phyloP scores from a whole-genome alignment of 2,329 filamentous ascomycete species.

The Alternaria postmessia region DNA sequence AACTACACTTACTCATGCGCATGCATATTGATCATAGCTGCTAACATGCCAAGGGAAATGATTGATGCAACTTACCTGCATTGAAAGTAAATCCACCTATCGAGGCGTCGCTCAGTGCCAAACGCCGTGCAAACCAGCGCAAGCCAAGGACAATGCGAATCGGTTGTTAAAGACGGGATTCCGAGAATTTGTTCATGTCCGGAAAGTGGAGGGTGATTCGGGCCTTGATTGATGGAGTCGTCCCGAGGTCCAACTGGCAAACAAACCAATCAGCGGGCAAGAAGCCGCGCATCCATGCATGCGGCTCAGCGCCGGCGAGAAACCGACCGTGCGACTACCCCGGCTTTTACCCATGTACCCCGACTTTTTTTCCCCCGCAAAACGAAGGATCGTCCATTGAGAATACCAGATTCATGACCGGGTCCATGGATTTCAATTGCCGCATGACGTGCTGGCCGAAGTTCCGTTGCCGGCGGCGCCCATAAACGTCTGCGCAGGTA shows the following conservation, averaged over 20 bases:
- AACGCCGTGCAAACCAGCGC: neutral
- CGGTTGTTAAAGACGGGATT: neutral
- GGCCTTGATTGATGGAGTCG: too few species aligned
- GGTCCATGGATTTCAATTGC: neutral
- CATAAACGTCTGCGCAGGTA: neutral
- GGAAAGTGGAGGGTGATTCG: neutral
- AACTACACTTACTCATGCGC: neutral
- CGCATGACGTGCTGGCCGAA: neutral
- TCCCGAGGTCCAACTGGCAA: neutral
- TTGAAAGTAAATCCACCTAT: neutral
- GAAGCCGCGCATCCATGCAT: too few species aligned
- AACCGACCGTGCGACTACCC: neutral
- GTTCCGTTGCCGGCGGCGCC: slow-evolving; percentile 3
- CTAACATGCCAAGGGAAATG: neutral
- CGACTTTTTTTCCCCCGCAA: neutral
- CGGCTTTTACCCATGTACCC: neutral
- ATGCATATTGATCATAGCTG: neutral
- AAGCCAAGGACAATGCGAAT: neutral
- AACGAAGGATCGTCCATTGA: neutral
- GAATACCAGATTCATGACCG: neutral
- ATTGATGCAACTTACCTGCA: too few species aligned
- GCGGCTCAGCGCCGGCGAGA: too few species aligned
- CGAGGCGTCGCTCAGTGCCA: neutral
- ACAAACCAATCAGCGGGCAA: neutral
- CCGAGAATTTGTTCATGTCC: neutral